Evolutionary conservation across 208 protist species (phyloP).

Genomic region (Trypanosoma theileri): DNA sequence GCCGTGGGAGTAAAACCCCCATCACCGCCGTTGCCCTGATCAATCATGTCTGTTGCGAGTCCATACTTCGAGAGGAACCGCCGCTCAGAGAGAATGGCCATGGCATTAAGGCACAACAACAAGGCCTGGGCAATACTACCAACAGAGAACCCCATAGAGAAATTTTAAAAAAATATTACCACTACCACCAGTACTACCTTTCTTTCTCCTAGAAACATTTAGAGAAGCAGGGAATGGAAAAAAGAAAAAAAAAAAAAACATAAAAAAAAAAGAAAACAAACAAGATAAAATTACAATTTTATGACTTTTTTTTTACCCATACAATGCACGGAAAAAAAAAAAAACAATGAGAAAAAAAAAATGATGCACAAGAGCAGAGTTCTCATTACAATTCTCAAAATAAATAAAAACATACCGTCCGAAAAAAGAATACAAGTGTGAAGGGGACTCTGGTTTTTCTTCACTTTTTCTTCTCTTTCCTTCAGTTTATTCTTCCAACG

Average conservation of each 20-base stretch:
- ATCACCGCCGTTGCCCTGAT: slow-evolving; percentile 7
- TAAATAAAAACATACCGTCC: background rate
- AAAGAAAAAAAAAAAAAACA: no score
- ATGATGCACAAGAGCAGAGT: background rate
- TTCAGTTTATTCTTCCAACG: slow-evolving; percentile 13
- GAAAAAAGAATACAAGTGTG: slow-evolving; percentile 9
- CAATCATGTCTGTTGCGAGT: slow-evolving; percentile 38
- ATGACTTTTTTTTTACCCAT: background rate
- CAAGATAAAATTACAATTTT: no score
- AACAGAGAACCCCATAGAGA: slow-evolving; percentile 71
- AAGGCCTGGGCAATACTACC: slow-evolving; percentile 54
- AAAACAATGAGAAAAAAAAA: slow-evolving; percentile 6
- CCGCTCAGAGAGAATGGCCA: slow-evolving; percentile 86
- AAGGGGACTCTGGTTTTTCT: background rate
- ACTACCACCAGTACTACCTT: background rate
- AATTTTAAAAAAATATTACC: background rate
- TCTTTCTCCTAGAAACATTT: no score
- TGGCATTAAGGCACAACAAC: slow-evolving; percentile 68
- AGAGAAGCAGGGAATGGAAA: no score
- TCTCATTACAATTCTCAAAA: background rate
- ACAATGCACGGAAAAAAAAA: background rate
- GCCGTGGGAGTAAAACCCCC: slow-evolving; percentile 17
- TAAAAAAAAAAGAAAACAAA: no score
- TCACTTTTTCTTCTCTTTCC: background rate
- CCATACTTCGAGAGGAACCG: slow-evolving; percentile 78